These are phyloP conservation scores for Cornus kousa DNA, from an alignment of 148 eudicot species.

Conservation along the genomic window DNA sequence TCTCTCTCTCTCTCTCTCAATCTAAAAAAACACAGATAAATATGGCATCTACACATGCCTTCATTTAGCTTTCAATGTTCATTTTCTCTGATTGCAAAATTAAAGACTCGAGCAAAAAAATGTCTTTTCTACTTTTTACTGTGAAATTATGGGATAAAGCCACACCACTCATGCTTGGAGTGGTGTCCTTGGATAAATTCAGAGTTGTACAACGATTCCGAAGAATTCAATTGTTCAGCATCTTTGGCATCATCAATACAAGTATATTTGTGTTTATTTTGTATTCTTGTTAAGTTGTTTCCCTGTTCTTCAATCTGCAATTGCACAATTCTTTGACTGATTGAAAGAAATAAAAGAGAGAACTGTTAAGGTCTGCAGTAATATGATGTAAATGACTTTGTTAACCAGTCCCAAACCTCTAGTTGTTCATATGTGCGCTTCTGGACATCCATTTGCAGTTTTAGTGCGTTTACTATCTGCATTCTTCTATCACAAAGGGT, in stretches of 20 bases:
- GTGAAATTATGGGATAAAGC: no score
- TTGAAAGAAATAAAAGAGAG: background rate
- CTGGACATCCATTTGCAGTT: slow-evolving; percentile 8
- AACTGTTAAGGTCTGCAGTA: background rate
- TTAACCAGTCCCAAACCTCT: background rate
- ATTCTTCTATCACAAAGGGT: background rate
- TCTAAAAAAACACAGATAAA: no score
- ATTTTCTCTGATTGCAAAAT: no score
- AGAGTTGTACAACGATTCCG: no score
- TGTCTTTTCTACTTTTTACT: no score
- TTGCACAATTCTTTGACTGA: slow-evolving; percentile 2
- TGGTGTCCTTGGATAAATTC: no score
- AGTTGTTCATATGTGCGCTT: slow-evolving; percentile 1
- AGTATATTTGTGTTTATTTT: background rate
- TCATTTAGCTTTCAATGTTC: no score
- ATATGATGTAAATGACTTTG: background rate
- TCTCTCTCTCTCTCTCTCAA: no score
- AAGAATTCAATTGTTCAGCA: background rate
- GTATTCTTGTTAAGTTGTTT: background rate
- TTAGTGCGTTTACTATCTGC: slow-evolving; percentile 4
- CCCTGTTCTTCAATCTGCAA: slow-evolving; percentile 12
- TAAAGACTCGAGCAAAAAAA: no score
- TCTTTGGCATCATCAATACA: background rate
- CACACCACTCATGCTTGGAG: no score
- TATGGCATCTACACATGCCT: no score